Percentiles rank a stretch among this genome's conserved stretches.
Evolutionary conservation across 305 asterid genomes (phyloP).

Genomic region (Fraxinus velutina): DNA sequence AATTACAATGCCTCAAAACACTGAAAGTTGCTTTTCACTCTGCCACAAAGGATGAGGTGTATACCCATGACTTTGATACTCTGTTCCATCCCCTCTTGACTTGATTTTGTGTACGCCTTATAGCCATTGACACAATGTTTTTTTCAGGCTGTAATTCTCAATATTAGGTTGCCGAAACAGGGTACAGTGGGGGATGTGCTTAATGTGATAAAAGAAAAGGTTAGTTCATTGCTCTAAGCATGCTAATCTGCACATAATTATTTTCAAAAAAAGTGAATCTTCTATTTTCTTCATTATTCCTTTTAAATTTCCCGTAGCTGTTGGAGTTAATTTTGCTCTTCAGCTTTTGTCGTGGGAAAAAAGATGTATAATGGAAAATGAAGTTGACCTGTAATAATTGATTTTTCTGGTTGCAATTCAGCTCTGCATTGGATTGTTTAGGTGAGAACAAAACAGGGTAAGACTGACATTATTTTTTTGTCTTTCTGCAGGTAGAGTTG

Average conservation of each 20-base stretch:
- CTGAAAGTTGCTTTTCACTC: conserved; percentile 47
- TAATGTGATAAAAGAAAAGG: conserved; percentile 80
- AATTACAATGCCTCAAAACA: conserved; percentile 46
- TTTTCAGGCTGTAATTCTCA: conserved; percentile 56
- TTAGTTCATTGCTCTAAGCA: conserved; percentile 23
- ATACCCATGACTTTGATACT: conserved; percentile 15
- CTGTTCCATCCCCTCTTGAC: background rate
- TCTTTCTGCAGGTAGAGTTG: conserved; percentile 41
- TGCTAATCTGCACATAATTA: conserved; percentile 1
- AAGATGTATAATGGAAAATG: background rate
- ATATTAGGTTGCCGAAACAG: conserved; percentile 46
- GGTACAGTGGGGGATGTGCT: conserved; percentile 48
- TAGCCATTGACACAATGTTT: background rate
- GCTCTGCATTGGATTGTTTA: background rate
- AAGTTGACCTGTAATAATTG: background rate
- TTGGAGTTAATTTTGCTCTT: background rate
- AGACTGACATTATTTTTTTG: conserved; percentile 17
- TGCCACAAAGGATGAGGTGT: conserved; percentile 45
- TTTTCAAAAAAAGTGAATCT: background rate
- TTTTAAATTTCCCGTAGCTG: background rate
- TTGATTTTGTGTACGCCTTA: conserved; percentile 11
- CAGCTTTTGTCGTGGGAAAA: background rate
- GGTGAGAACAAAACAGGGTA: background rate
- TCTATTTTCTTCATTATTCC: background rate
- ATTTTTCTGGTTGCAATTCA: background rate